phyloP scores from a whole-genome alignment of 2,329 filamentous ascomycete species.

The Aureobasidium sp. region DNA sequence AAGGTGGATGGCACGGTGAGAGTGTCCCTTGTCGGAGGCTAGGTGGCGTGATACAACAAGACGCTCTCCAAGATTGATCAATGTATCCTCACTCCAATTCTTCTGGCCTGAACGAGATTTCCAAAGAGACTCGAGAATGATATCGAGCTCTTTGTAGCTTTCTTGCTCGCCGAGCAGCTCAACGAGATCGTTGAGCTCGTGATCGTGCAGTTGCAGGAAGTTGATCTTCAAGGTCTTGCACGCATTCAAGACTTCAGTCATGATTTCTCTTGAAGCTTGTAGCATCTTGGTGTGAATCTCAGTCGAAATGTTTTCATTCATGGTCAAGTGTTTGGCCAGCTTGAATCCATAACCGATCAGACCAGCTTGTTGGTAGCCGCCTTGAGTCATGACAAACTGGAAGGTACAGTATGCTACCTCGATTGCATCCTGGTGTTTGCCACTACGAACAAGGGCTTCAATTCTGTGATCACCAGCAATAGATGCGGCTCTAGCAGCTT shows the following conservation, averaged over 20 bases:
- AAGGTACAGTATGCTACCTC: slow-evolving; percentile 37
- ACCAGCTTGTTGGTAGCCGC: slow-evolving; percentile 32
- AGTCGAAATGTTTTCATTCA: slow-evolving; percentile 30
- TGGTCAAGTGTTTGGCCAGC: slow-evolving; percentile 37
- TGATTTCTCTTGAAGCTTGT: slow-evolving; percentile 31
- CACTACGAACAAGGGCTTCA: slow-evolving; percentile 29
- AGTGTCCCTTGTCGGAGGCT: slow-evolving; percentile 29
- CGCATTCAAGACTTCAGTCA: slow-evolving; percentile 34
- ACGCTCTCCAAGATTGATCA: slow-evolving; percentile 44
- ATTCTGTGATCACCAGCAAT: slow-evolving; percentile 30
- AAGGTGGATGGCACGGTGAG: slow-evolving; percentile 36
- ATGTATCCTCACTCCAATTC: slow-evolving; percentile 36
- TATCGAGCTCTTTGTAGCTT: slow-evolving; percentile 39
- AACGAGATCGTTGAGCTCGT: slow-evolving; percentile 38
- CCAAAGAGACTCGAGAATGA: slow-evolving; percentile 37
- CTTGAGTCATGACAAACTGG: slow-evolving; percentile 34
- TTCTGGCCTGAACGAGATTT: slow-evolving; percentile 38
- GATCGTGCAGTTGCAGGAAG: slow-evolving; percentile 34
- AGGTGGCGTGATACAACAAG: slow-evolving; percentile 46
- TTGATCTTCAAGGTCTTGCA: slow-evolving; percentile 37
- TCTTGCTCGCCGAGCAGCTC: slow-evolving; percentile 40
- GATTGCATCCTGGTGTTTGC: slow-evolving; percentile 33
- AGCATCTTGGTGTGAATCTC: slow-evolving; percentile 29
- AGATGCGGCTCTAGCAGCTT: slow-evolving; percentile 34
- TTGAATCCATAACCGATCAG: slow-evolving; percentile 38